phyloP scores from a whole-genome alignment of 495 filamentous ascomycete genomes.

The Ascobolus immersus region DNA sequence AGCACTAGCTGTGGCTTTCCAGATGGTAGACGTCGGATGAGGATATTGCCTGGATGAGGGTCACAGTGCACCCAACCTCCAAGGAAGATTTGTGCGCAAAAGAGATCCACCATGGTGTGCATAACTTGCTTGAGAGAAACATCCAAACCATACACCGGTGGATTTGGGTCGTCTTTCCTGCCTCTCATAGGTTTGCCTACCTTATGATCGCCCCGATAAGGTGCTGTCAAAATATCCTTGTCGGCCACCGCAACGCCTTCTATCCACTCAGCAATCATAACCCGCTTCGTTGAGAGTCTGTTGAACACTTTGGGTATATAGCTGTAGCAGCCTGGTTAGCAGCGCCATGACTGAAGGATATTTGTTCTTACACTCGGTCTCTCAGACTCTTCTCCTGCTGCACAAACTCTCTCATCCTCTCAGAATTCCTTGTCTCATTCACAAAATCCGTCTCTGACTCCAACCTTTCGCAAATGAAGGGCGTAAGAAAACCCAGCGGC shows the following conservation, averaged over 20 bases:
- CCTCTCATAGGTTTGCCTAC: conserved; percentile 5
- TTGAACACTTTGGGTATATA: conserved; percentile 69
- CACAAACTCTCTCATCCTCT: conserved; percentile 54
- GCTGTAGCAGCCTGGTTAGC: too few relatives aligned
- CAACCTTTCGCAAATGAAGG: conserved; percentile 68
- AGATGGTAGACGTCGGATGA: conserved; percentile 59
- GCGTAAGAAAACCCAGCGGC: conserved; percentile 65
- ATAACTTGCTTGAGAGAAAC: conserved; percentile 63
- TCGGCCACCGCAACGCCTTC: conserved; percentile 84
- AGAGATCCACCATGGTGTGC: conserved; percentile 86
- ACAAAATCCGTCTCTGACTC: conserved; percentile 81
- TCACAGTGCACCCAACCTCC: conserved; percentile 89
- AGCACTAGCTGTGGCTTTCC: conserved; percentile 74
- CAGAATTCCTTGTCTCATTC: conserved; percentile 71
- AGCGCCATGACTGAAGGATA: too few relatives aligned
- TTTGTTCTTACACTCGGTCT: too few relatives aligned
- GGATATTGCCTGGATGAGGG: conserved; percentile 91
- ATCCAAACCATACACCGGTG: conserved; percentile 39
- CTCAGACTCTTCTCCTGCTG: conserved; percentile 49
- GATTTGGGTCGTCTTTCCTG: neutral
- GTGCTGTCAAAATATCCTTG: conserved; percentile 42
- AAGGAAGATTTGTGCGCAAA: conserved; percentile 89
- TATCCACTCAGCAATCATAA: conserved; percentile 94
- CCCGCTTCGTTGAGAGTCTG: conserved; percentile 54
- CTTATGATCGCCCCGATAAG: conserved; percentile 23